Evolutionary conservation across 1,284 basidiomycete genomes (phyloP), one percentile per base, ranked within the genome.

Genomic region (Cutaneotrichosporon curvatum): DNA sequence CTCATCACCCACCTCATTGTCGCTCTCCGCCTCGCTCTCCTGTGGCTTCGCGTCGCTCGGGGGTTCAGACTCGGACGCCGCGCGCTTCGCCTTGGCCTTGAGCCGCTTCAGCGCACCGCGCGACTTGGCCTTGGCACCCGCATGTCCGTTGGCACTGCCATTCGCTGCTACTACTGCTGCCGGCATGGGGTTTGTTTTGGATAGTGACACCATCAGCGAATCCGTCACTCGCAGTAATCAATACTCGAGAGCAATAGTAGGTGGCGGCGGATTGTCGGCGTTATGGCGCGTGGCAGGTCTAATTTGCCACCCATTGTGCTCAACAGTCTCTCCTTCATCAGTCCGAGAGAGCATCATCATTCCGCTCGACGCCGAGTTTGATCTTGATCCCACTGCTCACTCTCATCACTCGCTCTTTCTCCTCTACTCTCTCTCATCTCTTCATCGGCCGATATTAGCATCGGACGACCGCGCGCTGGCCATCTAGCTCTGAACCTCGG

Each of bases 71-170:
- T 59, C 64, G 14, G 57, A 43, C 12, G 51, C 50, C n/a, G 48
- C 54, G 25, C 47, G 50, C 50, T 61, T 62, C 6, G 60, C 64
- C 53, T 69, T 72, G 11, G 64, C 64, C 61, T 70, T 72, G 23
- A 66, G 53, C 41, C 68, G 56, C 46, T 67, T 70, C 20, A 69
- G 51, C 16, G 67, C 65, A 14, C 59, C 62, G 32, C 68, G 55
- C 16, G 63, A 66, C 47, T 68, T 70, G 5, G 56, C 54, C 47
- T 67, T 67, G 15, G 44, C 38, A 14, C 45, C 35, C 2, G 50
- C 41, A 28, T 60, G 58, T 1, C 59, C 58, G 37, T 62, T 63
- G 4, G 58, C 43, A 15, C 43, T 11, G 18, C 48, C 48, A 43
- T 48, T 45, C 21, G 37, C 43, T 30, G 45, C 39, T 2, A 48